Evolutionary conservation across 2,329 filamentous ascomycete genomes (phyloP), one percentile per base, ranked within the genome.

Genomic region (Cladosporium cucumerinum): DNA sequence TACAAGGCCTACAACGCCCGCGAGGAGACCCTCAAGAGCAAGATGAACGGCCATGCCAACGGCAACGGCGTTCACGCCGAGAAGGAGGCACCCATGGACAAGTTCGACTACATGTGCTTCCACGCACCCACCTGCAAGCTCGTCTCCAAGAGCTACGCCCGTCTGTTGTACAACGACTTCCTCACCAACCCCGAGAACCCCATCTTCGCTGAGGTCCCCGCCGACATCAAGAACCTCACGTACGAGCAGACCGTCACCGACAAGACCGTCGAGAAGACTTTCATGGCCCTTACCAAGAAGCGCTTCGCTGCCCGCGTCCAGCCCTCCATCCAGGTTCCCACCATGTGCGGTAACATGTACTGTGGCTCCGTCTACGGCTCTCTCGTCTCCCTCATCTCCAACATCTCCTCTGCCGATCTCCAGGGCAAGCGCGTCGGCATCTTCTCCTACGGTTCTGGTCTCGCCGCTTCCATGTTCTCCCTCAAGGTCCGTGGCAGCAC

Each of bases 271-370:
- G 82, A 84, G 76, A 84, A 84, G 80, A 81, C 78, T 43, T 84
- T 84, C 74, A 80, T 83, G 76, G 79, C 70, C 46, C 78, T 84
- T 25, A 72, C 81, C 51, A 83, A 83, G 79, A 83, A 83, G 78
- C 78, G 81, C 57, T 83, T 82, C 71, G 78, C 77, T 55, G 66
- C 77, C 60, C 81, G 81, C 66, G 82, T 84, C 48, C 79, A 82
- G 76, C 82, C 82, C 28, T 74, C 78, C 65, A 81, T 82, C 68
- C 73, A 82, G 68, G 79, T 83, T 26, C 82, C 82, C 10, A 84
- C 82, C 69, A 78, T 80, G 77, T 84, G 82, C 76, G 82, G 82
- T 63, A 84, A 84, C 80, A 84, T 84, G 82, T 84, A 84, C 79
- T 82, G 79, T 68, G 82, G 79, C 32, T 82, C 80, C 66, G 81